Conservation (phyloP, 164 flowering plant genomes). For the Hamamelis virginiana region DNA sequence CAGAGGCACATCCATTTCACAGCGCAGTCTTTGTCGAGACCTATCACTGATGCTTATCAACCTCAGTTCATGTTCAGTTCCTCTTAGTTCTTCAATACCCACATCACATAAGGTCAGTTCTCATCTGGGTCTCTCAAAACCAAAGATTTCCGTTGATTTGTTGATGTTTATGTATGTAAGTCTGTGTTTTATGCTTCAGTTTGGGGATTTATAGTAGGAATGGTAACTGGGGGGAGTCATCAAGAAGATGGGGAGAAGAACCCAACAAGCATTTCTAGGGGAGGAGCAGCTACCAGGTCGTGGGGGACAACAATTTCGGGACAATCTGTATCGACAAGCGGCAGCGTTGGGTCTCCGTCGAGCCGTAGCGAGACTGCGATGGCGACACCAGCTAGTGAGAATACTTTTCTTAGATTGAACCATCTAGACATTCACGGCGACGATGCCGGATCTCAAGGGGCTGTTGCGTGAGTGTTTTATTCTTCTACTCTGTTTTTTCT, state of each 20-base stretch:
- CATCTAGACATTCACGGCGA: constrained; percentile 76
- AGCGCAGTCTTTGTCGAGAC: not conserved
- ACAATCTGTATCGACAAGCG: constrained; percentile 90
- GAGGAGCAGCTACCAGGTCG: constrained; percentile 46
- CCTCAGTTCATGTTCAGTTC: not conserved
- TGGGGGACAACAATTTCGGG: constrained; percentile 68
- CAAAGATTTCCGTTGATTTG: not conserved
- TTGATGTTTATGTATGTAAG: not conserved
- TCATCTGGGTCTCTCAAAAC: constrained; percentile 7
- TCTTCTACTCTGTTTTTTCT: not conserved
- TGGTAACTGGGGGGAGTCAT: constrained; percentile 32
- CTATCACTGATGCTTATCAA: constrained; percentile 7
- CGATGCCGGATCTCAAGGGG: constrained; percentile 67
- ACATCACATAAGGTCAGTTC: constrained; percentile 1
- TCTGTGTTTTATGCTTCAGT: not conserved
- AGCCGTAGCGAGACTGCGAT: constrained; percentile 64
- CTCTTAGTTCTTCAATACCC: constrained; percentile 1
- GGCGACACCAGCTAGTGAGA: constrained; percentile 70
- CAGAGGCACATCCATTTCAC: no score
- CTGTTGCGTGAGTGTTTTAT: constrained; percentile 43
- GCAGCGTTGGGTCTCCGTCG: constrained; percentile 88
- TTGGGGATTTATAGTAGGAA: constrained; percentile 7
- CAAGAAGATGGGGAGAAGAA: constrained; percentile 47
- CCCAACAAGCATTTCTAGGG: constrained; percentile 35
- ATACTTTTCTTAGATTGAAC: constrained; percentile 52